Evolutionary conservation across 371 early-diverging fungal genomes (phyloP), one percentile per base, ranked within the genome.

Genomic region (Mucor ambiguus): DNA sequence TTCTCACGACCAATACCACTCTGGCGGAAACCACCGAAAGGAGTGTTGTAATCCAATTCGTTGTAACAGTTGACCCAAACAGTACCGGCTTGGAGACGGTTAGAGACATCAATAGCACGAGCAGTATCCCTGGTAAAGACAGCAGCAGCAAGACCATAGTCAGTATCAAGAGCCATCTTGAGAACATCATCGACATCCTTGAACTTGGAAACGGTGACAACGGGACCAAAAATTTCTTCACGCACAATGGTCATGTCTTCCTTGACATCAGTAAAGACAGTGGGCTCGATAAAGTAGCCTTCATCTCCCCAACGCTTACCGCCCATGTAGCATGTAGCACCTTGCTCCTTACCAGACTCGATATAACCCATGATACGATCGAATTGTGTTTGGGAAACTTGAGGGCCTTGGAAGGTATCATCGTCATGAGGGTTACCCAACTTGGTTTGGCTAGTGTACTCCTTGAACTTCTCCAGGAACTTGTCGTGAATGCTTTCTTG

Each of bases 1-100:
- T 88, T 83, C 69, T 93, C 93, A 63, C 90, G 87, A 59, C 93
- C 94, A 72, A 91, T 84, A 52, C 97, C 97, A 56, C 86, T 86
- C 79, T 91, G 85, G 81, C 92, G 93, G 79, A 83, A 90, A 18
- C 97, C 97, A 67, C 97, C 97, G 75, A 94, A 95, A 66, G 81
- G 84, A 61, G 81, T 86, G 66, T 79, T 76, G 60, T 75, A 73
- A 59, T 79, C 76, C 28, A 77, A 63, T 32, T 71, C 74, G 46
- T 77, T 79, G 63, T 73, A 74, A 44, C 76, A 80, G 63, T 81
- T 80, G 35, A 77, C 71, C 81, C 76, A 93, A 22, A 94, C 86
- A 84, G 74, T 90, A 79, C 35, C 93, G 78, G 48, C 80, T 68
- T 86, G 80, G 64, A 93, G 80, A 62, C 73, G 75, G 61, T 88